These are phyloP conservation scores for Exophiala lecanii-corni DNA, from an alignment of 2,329 filamentous ascomycete species.

Conservation along the genomic window DNA sequence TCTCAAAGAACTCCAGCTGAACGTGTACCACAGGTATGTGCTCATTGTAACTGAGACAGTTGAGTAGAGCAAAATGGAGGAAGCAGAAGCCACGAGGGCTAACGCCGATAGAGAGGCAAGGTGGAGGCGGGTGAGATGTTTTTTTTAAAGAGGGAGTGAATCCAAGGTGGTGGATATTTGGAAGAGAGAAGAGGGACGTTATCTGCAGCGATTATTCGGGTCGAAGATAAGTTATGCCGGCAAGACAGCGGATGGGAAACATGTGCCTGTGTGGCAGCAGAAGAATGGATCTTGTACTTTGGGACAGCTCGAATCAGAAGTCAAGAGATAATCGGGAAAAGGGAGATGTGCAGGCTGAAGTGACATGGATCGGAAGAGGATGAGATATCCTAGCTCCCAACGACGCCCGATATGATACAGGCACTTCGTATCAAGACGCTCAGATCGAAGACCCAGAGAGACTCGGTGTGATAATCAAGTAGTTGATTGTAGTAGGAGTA, in stretches of 20 bases:
- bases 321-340: constrained; percentile 18
- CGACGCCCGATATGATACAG: constrained; percentile 18
- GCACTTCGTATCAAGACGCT: no score
- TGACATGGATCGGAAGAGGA: constrained; percentile 22
- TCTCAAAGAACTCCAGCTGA: constrained; percentile 27
- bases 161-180: constrained; percentile 15
- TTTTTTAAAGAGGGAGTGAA: constrained; percentile 10
- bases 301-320: constrained; percentile 19
- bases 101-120: not conserved
- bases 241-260: constrained; percentile 16
- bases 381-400: constrained; percentile 21
- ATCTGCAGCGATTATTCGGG: constrained; percentile 17
- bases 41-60: constrained; percentile 24
- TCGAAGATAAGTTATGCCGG: constrained; percentile 14
- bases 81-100: constrained; percentile 1
- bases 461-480: not conserved
- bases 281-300: constrained; percentile 17
- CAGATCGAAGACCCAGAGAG: no score
- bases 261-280: constrained; percentile 19
- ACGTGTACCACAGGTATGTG: constrained; percentile 27
- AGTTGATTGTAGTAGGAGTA: no score
- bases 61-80: constrained; percentile 2
- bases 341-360: constrained; percentile 12
- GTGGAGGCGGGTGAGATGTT: constrained; percentile 9
- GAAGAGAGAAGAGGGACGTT: constrained; percentile 19